phyloP scores from a whole-genome alignment of 2,329 filamentous ascomycete genomes.

The Fusarium stilboides region DNA sequence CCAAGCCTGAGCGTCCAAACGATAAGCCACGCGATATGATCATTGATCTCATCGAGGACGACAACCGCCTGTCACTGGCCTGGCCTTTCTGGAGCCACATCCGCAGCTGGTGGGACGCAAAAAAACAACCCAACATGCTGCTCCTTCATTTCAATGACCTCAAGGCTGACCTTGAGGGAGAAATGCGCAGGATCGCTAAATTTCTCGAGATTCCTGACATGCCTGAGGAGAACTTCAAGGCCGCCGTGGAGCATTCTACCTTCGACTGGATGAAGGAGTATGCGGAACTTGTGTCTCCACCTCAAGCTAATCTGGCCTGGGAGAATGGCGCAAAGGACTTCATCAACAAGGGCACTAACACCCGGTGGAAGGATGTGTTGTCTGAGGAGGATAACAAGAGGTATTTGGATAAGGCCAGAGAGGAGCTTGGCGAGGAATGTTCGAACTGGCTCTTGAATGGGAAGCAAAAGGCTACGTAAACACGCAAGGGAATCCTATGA shows the following conservation, averaged over 20 bases:
- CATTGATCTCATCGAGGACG: slow-evolving; percentile 1
- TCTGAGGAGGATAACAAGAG: neutral
- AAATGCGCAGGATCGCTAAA: neutral
- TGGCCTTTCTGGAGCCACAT: slow-evolving; percentile 33
- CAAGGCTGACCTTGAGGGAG: slow-evolving; percentile 6
- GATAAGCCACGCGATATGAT: slow-evolving; percentile 8
- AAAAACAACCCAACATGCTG: slow-evolving; percentile 1
- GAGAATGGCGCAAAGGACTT: slow-evolving; percentile 13
- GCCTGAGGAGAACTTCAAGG: slow-evolving; percentile 14
- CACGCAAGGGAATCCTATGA: too few relatives aligned
- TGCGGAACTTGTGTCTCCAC: neutral
- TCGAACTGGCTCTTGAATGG: slow-evolving; percentile 4
- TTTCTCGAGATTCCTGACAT: neutral
- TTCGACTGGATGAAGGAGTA: slow-evolving; percentile 33
- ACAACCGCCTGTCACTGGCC: neutral
- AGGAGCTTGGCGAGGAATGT: slow-evolving; percentile 19
- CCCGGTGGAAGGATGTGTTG: slow-evolving; percentile 1
- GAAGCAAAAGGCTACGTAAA: neutral
- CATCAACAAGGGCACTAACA: slow-evolving; percentile 15
- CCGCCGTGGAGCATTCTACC: slow-evolving; percentile 6
- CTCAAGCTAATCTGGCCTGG: slow-evolving; percentile 16
- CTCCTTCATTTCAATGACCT: slow-evolving; percentile 23
- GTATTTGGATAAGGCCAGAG: neutral
- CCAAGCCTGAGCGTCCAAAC: neutral
- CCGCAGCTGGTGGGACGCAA: slow-evolving; percentile 18